These are phyloP conservation scores for Pseudogymnoascus pannorum DNA, from an alignment of 2,329 filamentous ascomycete species.

Conservation along the genomic window DNA sequence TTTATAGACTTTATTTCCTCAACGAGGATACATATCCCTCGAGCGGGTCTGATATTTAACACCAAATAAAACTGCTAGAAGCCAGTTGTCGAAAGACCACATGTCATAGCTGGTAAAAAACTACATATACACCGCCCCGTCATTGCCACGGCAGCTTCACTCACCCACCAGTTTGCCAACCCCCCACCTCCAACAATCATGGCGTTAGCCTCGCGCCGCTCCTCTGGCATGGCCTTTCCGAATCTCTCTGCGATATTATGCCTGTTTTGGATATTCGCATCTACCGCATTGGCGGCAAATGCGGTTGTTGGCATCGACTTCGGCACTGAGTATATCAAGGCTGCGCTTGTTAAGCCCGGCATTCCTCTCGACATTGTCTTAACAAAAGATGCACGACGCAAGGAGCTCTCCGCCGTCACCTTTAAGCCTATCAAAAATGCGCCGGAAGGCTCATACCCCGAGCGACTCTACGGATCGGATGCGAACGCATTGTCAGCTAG, in stretches of 20 bases:
- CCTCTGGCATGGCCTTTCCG: slow-evolving; percentile 14
- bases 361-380: slow-evolving; percentile 96
- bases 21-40: slow-evolving; percentile 5
- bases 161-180: slow-evolving; percentile 5
- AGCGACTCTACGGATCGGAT: slow-evolving; percentile 86
- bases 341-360: slow-evolving; percentile 88
- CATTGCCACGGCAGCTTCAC: slow-evolving; percentile 4
- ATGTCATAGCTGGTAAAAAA: slow-evolving; percentile 3
- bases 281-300: slow-evolving; percentile 35
- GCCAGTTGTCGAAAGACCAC: slow-evolving; percentile 9
- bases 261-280: slow-evolving; percentile 28
- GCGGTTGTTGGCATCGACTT: slow-evolving; percentile 89
- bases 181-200: slow-evolving; percentile 6
- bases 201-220: slow-evolving; percentile 2
- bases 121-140: slow-evolving; percentile 5
- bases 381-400: slow-evolving; percentile 94
- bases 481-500: slow-evolving; percentile 79
- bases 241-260: slow-evolving; percentile 24
- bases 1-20: slow-evolving; percentile 8
- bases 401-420: slow-evolving; percentile 82
- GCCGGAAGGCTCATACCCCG: slow-evolving; percentile 64
- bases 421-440: slow-evolving; percentile 79
- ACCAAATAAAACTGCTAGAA: slow-evolving; percentile 3
- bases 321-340: slow-evolving; percentile 96
- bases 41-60: not conserved